Conservation (phyloP, 768 basidiomycete genomes). For the Chalciporus sphaerocephalus region DNA sequence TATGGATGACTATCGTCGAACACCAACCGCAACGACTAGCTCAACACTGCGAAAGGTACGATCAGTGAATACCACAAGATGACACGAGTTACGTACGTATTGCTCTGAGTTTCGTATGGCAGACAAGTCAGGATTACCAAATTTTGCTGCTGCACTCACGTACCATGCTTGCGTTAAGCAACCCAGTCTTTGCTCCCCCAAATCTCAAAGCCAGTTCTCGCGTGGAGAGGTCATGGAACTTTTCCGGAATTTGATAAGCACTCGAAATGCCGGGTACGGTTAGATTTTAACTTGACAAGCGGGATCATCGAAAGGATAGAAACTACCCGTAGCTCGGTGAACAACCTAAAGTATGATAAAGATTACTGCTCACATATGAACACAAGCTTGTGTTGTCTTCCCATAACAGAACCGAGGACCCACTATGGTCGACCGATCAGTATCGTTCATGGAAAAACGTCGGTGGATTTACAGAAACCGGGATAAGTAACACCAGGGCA, state of each 20-base stretch:
- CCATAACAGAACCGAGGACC: slow-evolving; percentile 46
- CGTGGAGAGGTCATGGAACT: slow-evolving; percentile 78
- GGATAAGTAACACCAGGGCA: slow-evolving; percentile 58
- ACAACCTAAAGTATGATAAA: background rate
- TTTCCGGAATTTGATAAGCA: slow-evolving; percentile 2
- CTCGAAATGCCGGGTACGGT: background rate
- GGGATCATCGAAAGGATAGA: slow-evolving; percentile 71
- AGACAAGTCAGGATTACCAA: slow-evolving; percentile 4
- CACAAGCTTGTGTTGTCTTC: slow-evolving; percentile 47
- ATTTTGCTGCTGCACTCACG: slow-evolving; percentile 16
- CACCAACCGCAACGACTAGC: slow-evolving; percentile 66
- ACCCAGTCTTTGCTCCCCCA: slow-evolving; percentile 71
- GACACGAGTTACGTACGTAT: slow-evolving; percentile 47
- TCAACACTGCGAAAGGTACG: slow-evolving; percentile 41
- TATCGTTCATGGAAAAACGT: background rate
- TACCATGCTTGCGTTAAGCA: slow-evolving; percentile 80
- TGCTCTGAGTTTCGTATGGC: slow-evolving; percentile 44
- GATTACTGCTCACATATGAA: slow-evolving; percentile 51
- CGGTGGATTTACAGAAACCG: slow-evolving; percentile 52
- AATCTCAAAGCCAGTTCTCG: slow-evolving; percentile 69
- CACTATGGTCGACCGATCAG: slow-evolving; percentile 43
- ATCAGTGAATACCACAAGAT: slow-evolving; percentile 1
- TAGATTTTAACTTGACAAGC: slow-evolving; percentile 56
- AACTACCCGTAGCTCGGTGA: slow-evolving; percentile 37
- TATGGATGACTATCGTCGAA: background rate